Percentiles rank a stretch among this genome's conserved stretches.
phyloP scores from a whole-genome alignment of 2,329 filamentous ascomycete genomes.

The Corniculantispora saksenae region DNA sequence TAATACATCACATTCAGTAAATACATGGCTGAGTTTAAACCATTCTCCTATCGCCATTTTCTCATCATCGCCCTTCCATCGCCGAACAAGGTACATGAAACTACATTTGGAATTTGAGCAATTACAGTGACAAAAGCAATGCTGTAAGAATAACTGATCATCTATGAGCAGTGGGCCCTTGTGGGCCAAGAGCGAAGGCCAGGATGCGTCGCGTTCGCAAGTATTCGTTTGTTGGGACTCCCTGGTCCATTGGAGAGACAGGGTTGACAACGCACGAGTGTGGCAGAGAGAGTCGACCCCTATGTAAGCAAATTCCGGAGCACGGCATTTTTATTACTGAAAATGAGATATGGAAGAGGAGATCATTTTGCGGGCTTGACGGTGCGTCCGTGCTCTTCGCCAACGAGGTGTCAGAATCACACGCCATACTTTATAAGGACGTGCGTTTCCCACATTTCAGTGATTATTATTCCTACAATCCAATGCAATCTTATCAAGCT shows the following conservation, averaged over 20 bases:
- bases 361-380: not conserved
- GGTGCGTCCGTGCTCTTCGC: not conserved
- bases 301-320: not conserved
- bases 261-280: not conserved
- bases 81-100: not conserved
- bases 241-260: constrained; percentile 3
- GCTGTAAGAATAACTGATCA: constrained; percentile 9
- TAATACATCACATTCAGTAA: too few relatives aligned
- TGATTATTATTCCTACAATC: not conserved
- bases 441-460: constrained; percentile 8
- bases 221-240: not conserved
- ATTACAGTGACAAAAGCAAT: not conserved
- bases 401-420: too few relatives aligned
- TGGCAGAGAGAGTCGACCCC: not conserved
- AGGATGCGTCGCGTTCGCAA: not conserved
- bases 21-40: not conserved
- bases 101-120: not conserved
- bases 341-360: not conserved
- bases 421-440: constrained; percentile 8
- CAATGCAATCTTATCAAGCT: not conserved
- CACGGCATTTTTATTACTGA: not conserved
- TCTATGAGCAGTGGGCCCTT: not conserved
- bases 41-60: not conserved
- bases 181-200: constrained; percentile 1
- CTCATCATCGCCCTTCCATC: not conserved